phyloP scores from a whole-genome alignment of 2,329 filamentous ascomycete species.

The Corniculantispora saksenae region DNA sequence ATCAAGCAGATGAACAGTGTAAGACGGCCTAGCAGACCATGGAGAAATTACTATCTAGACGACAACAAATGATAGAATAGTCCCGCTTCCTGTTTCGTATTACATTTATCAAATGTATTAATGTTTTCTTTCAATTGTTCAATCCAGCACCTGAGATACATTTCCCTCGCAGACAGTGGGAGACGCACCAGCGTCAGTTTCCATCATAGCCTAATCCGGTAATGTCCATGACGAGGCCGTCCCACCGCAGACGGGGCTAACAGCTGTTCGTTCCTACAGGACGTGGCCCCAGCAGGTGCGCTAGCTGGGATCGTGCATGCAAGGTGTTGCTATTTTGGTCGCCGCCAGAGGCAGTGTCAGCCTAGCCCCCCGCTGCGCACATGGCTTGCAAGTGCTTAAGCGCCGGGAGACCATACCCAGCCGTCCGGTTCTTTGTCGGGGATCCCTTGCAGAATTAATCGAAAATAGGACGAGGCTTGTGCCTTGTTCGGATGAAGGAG shows the following conservation, averaged over 20 bases:
- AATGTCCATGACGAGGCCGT: neutral
- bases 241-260: neutral
- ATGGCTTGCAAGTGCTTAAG: conserved; percentile 12
- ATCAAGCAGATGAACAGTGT: neutral
- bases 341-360: conserved; percentile 10
- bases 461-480: neutral
- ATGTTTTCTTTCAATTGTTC: too few species aligned
- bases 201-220: neutral
- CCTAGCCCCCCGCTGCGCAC: neutral
- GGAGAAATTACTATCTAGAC: too few species aligned
- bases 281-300: neutral
- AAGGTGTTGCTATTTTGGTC: conserved; percentile 15
- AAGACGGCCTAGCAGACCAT: too few species aligned
- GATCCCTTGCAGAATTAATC: neutral
- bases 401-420: too few species aligned
- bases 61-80: neutral
- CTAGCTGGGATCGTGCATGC: conserved; percentile 12
- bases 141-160: too few species aligned
- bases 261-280: neutral
- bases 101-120: neutral
- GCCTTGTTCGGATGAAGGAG: too few species aligned
- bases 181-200: too few species aligned
- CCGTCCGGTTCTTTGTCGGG: too few species aligned
- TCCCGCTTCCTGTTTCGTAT: too few species aligned
- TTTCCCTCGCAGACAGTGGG: neutral